Percentiles rank a stretch among this genome's conserved stretches.
phyloP scores from a whole-genome alignment of 164 flowering plant genomes.

The Annona cherimola region DNA sequence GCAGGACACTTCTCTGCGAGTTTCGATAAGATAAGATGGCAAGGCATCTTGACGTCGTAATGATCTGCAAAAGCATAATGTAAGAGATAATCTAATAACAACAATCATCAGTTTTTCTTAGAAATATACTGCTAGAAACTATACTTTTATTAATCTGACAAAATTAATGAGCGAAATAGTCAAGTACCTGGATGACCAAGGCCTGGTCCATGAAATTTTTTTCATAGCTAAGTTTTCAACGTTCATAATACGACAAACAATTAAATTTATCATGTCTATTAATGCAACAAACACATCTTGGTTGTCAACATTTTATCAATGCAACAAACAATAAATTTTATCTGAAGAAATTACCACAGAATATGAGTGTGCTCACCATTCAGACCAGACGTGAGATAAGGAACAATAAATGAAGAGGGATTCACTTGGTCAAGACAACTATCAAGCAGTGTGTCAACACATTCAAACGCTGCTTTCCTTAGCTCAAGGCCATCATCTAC shows the following conservation, averaged over 20 bases:
- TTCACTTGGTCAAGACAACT: conserved; percentile 97
- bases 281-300: not conserved
- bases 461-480: conserved; percentile 98
- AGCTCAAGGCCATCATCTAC: conserved; percentile 99
- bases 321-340: not conserved
- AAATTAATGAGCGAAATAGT: not conserved
- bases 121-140: not conserved
- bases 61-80: conserved; percentile 51
- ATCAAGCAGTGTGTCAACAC: conserved; percentile 92
- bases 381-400: conserved; percentile 91
- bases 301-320: not conserved
- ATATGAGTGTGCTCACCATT: conserved; percentile 51
- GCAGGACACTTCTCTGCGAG: conserved; percentile 95
- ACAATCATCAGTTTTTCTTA: not conserved
- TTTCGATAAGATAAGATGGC: conserved; percentile 97
- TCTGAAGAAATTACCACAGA: not conserved
- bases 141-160: not conserved
- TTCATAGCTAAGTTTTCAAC: no score
- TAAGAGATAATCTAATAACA: not conserved
- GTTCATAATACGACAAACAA: no score
- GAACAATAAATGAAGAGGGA: conserved; percentile 95
- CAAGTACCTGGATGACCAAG: not conserved
- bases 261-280: no score
- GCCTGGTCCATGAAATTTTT: not conserved
- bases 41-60: conserved; percentile 99